A percentile compares a stretch with the other conserved stretches of the same genome.
Conservation (phyloP, 2,329 filamentous ascomycete species). For the Fusarium albidum region DNA sequence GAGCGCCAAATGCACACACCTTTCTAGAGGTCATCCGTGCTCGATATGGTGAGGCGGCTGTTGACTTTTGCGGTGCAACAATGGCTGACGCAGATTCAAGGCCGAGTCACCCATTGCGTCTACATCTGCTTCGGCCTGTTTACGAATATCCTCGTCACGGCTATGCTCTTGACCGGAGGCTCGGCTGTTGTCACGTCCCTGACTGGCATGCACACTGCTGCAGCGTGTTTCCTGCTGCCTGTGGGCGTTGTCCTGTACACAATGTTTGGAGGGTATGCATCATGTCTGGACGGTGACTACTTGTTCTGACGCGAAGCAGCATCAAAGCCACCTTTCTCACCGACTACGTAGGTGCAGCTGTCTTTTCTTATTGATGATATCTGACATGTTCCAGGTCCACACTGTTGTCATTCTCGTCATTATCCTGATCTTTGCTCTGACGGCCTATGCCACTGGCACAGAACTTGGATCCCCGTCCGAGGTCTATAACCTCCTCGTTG, state of each 20-base stretch:
- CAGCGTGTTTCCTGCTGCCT: constrained; percentile 84
- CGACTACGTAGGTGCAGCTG: constrained; percentile 66
- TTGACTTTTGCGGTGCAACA: too few species aligned
- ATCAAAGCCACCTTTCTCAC: constrained; percentile 90
- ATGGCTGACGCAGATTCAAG: neutral
- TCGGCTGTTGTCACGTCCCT: constrained; percentile 61
- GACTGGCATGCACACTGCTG: constrained; percentile 66
- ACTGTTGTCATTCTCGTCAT: constrained; percentile 86
- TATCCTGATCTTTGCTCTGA: constrained; percentile 85
- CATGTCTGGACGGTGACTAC: accelerated
- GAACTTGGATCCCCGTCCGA: constrained; percentile 76
- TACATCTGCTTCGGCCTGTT: constrained; percentile 85
- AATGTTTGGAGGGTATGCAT: constrained; percentile 61
- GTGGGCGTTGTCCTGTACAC: constrained; percentile 79
- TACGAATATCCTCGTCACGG: constrained; percentile 87
- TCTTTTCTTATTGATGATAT: too few species aligned
- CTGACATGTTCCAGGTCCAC: constrained; percentile 53
- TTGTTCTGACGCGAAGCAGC: constrained; percentile 41
- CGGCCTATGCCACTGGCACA: constrained; percentile 78
- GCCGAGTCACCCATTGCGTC: constrained; percentile 73
- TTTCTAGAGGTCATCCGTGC: constrained; percentile 86
- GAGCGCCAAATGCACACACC: constrained; percentile 86
- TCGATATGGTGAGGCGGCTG: constrained; percentile 64
- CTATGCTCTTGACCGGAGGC: constrained; percentile 88
- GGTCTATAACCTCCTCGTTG: constrained; percentile 80